These are phyloP conservation scores for Garcia nutans DNA, from an alignment of 345 rosid species.

Conservation along the genomic window DNA sequence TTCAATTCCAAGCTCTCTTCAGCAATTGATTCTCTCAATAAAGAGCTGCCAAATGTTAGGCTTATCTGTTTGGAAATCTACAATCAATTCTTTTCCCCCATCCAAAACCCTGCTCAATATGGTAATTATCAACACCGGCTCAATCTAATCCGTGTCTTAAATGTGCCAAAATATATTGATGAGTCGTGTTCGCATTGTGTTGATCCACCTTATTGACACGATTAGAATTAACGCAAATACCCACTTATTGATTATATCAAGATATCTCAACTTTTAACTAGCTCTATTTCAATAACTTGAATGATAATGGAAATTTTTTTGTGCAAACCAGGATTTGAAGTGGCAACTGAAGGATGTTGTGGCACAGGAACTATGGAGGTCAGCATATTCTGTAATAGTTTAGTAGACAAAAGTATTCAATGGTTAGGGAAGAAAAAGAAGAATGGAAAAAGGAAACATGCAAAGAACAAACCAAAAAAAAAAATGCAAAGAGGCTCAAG, in stretches of 20 bases:
- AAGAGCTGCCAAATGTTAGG: slow-evolving; percentile 26
- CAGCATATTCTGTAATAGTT: slow-evolving; percentile 40
- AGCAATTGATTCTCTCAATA: slow-evolving; percentile 27
- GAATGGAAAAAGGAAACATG: too few species aligned
- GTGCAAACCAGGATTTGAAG: slow-evolving; percentile 52
- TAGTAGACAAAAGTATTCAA: slow-evolving; percentile 11
- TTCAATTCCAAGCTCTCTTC: slow-evolving; percentile 56
- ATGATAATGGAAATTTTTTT: not conserved
- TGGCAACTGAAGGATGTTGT: slow-evolving; percentile 56
- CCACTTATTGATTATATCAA: too few species aligned
- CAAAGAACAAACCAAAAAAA: too few species aligned
- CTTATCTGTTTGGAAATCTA: slow-evolving; percentile 47
- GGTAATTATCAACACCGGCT: slow-evolving; percentile 35
- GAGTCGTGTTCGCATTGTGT: too few species aligned
- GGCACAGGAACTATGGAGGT: slow-evolving; percentile 68
- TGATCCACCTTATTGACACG: too few species aligned
- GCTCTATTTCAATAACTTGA: too few species aligned
- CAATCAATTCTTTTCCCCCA: slow-evolving; percentile 30
- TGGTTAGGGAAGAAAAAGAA: too few species aligned
- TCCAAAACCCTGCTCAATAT: slow-evolving; percentile 45
- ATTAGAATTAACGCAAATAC: too few species aligned
- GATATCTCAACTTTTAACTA: too few species aligned
- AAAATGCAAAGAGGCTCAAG: too few species aligned
- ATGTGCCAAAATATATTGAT: too few species aligned
- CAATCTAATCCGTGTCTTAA: too few species aligned